Percentiles rank a stretch among this genome's conserved stretches.
phyloP scores from a whole-genome alignment of 2,329 filamentous ascomycete species.

The Diaporthe nobilis region DNA sequence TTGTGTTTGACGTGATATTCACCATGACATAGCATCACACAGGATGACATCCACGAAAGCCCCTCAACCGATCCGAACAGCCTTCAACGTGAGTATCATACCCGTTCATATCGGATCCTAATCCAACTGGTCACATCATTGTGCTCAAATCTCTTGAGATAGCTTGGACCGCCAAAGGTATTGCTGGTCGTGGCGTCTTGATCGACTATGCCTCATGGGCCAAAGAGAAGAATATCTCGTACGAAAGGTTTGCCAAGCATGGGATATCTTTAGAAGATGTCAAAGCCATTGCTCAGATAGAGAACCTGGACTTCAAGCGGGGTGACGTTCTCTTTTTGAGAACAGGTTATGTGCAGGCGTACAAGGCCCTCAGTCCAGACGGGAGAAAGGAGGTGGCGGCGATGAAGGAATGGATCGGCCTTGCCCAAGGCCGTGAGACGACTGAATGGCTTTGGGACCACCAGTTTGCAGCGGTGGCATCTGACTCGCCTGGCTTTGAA shows the following conservation, averaged over 20 bases:
- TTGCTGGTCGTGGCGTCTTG: slow-evolving; percentile 3
- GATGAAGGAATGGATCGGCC: slow-evolving; percentile 4
- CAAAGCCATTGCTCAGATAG: neutral
- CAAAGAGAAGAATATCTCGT: neutral
- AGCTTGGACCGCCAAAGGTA: neutral
- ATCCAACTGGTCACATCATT: too few relatives aligned
- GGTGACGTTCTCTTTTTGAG: neutral
- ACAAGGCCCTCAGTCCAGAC: neutral
- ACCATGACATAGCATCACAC: neutral
- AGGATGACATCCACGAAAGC: slow-evolving; percentile 1
- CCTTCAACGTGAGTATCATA: neutral
- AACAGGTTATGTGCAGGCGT: slow-evolving; percentile 1
- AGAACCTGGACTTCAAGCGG: neutral
- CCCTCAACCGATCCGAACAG: neutral
- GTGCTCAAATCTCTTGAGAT: neutral
- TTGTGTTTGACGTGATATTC: neutral
- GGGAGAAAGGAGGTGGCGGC: neutral
- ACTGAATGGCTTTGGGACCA: slow-evolving; percentile 12
- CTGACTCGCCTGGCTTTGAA: slow-evolving; percentile 1
- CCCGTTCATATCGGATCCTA: neutral
- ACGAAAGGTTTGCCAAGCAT: neutral
- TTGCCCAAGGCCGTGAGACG: slow-evolving; percentile 1
- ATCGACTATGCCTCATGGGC: slow-evolving; percentile 11
- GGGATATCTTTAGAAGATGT: neutral
- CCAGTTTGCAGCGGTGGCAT: slow-evolving; percentile 8